Evolutionary conservation across 352 stramenopile genomes (phyloP), one percentile per base, ranked within the genome.

Genomic region (Thalassiosira sp.): DNA sequence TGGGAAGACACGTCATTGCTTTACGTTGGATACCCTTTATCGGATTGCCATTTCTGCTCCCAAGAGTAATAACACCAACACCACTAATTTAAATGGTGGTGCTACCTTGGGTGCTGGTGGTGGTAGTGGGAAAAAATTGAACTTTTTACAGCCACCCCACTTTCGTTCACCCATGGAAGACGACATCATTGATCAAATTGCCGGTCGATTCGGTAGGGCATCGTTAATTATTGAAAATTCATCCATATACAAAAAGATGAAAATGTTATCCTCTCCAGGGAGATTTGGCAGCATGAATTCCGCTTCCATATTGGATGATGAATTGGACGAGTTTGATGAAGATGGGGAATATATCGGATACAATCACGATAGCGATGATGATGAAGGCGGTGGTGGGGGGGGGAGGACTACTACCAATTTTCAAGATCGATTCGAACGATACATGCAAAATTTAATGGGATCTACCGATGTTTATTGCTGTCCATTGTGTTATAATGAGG

Each of bases 101-200:
- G n/a, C n/a, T n/a, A n/a, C n/a, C n/a, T n/a, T n/a, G n/a, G n/a
- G n/a, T n/a, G n/a, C n/a, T n/a, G n/a, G n/a, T n/a, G n/a, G n/a
- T n/a, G n/a, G n/a, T n/a, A n/a, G n/a, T n/a, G n/a, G n/a, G n/a
- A n/a, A n/a, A 61, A 27, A 65, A n/a, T 62, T 85, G 20, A 81
- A 69, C 13, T 92, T 90, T 62, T 64, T 90, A 35, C 87, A 90
- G 49, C 87, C 87, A 10, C 87, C 87, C 40, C 81, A 90, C 74
- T 92, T 92, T 72, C 74, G 82, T 22, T 78, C 82, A 0, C 52
- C 56, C 13, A 89, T 91, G 76, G 86, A 81, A 51, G 83, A 88
- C 43, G 79, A 90, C 31, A 54, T 92, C 33, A 25, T 89, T 2
- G 87, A 92, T 79, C 87, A 90, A 66, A 92, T 92, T 43, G 77